These are phyloP conservation scores for Venturiaceae sp. DNA, from an alignment of 2,329 filamentous ascomycete species.

Conservation along the genomic window DNA sequence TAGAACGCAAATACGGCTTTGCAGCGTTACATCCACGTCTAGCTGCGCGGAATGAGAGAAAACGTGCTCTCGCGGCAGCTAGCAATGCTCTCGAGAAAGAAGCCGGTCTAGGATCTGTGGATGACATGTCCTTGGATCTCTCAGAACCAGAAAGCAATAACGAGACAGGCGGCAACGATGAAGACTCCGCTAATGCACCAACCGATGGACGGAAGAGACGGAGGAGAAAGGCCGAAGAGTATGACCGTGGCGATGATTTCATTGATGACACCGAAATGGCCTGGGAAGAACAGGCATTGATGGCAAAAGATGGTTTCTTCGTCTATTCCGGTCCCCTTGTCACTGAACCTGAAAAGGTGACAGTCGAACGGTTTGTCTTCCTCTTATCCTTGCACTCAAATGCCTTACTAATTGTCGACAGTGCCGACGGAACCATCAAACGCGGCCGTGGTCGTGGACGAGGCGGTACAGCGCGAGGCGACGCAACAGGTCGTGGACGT, in stretches of 20 bases:
- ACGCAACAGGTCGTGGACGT: slow-evolving; percentile 27
- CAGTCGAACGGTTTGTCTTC: slow-evolving; percentile 47
- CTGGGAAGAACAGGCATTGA: slow-evolving; percentile 92
- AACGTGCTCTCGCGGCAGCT: slow-evolving; percentile 79
- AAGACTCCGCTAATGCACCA: slow-evolving; percentile 34
- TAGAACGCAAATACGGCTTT: slow-evolving; percentile 89
- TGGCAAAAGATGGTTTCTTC: slow-evolving; percentile 93
- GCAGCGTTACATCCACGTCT: slow-evolving; percentile 86
- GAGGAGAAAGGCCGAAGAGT: slow-evolving; percentile 62
- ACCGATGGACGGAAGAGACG: slow-evolving; percentile 60
- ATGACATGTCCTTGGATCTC: slow-evolving; percentile 75
- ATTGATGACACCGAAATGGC: slow-evolving; percentile 87
- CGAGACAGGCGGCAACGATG: slow-evolving; percentile 66
- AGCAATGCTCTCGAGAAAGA: slow-evolving; percentile 75
- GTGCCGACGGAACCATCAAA: slow-evolving; percentile 64
- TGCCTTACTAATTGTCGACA: slow-evolving; percentile 24
- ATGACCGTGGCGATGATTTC: slow-evolving; percentile 58
- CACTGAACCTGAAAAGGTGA: slow-evolving; percentile 70
- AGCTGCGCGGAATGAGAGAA: slow-evolving; percentile 78
- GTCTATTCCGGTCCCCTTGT: slow-evolving; percentile 92
- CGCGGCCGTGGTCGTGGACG: slow-evolving; percentile 50
- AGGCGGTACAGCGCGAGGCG: slow-evolving; percentile 33
- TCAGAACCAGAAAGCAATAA: slow-evolving; percentile 69
- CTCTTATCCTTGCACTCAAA: not conserved
- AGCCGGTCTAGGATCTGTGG: slow-evolving; percentile 49